These are phyloP conservation scores for Lizonia empirigonia DNA, from an alignment of 2,329 filamentous ascomycete genomes.

Conservation along the genomic window DNA sequence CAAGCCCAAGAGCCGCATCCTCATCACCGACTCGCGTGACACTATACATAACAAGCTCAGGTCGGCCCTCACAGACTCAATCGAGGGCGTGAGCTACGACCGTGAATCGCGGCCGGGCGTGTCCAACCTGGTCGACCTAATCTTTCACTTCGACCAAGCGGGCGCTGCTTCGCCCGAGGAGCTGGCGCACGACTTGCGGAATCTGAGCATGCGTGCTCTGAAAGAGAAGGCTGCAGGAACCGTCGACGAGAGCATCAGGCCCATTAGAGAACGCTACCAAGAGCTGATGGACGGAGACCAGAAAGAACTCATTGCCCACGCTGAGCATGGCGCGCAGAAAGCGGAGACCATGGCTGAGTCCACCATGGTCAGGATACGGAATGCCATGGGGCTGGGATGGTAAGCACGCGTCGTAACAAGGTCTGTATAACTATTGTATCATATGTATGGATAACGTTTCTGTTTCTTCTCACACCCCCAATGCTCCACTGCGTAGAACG, in stretches of 20 bases:
- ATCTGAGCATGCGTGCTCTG: conserved; percentile 60
- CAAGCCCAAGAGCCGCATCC: conserved; percentile 74
- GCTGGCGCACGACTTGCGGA: conserved; percentile 54
- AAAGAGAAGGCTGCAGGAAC: conserved; percentile 68
- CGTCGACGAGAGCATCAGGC: conserved; percentile 59
- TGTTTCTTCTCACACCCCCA: background rate
- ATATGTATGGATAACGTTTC: background rate
- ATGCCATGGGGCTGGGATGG: conserved; percentile 30
- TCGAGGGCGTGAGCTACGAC: conserved; percentile 73
- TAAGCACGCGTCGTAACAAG: background rate
- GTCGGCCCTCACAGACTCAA: conserved; percentile 76
- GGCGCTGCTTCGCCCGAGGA: conserved; percentile 49
- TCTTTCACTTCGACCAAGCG: conserved; percentile 68
- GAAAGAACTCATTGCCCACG: conserved; percentile 62
- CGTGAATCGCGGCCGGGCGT: conserved; percentile 74
- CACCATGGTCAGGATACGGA: conserved; percentile 51
- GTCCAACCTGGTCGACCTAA: conserved; percentile 81
- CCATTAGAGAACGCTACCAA: conserved; percentile 63
- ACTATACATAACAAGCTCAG: conserved; percentile 73
- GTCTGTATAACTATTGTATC: background rate
- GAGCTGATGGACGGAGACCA: conserved; percentile 59
- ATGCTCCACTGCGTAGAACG: too few relatives aligned
- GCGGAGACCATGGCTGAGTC: conserved; percentile 65
- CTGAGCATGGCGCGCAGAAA: conserved; percentile 62
- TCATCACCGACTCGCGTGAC: conserved; percentile 73